A percentile compares a stretch with the other conserved stretches of the same genome.
Evolutionary conservation across 2,329 filamentous ascomycete genomes (phyloP).

Genomic region (Fusarium sp.): DNA sequence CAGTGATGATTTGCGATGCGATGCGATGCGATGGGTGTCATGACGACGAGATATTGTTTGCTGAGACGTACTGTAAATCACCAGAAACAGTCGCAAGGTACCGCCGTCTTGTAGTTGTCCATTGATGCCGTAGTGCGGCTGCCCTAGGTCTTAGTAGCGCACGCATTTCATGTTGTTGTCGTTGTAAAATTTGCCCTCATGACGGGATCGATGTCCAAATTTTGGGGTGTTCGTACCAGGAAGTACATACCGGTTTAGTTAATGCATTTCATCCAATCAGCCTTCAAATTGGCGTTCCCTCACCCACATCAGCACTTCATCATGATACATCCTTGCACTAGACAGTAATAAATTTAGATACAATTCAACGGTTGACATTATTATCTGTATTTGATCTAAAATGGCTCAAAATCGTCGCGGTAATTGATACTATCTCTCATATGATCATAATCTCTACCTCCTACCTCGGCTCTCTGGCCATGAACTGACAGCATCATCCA

Average conservation of each 20-base stretch:
- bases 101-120: slow-evolving; percentile 26
- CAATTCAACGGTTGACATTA: not conserved
- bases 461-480: slow-evolving; percentile 75
- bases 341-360: not conserved
- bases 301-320: not conserved
- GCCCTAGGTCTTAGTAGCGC: slow-evolving; percentile 38
- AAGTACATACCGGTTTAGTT: not conserved
- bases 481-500: slow-evolving; percentile 84
- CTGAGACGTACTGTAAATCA: slow-evolving; percentile 41
- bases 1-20: not conserved
- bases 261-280: slow-evolving; percentile 6
- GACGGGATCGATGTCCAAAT: slow-evolving; percentile 10
- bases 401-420: slow-evolving; percentile 5
- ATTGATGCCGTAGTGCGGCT: slow-evolving; percentile 28
- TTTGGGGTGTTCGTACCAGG: slow-evolving; percentile 1
- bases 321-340: not conserved
- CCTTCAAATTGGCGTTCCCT: not conserved
- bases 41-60: not conserved
- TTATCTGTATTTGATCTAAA: not conserved
- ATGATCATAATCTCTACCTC: slow-evolving; percentile 23
- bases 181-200: slow-evolving; percentile 27
- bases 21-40: not conserved
- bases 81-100: slow-evolving; percentile 46
- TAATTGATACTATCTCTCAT: not conserved
- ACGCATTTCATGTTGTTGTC: slow-evolving; percentile 43